phyloP scores from a whole-genome alignment of 805 yeast genomes.

The Yarrowia deformans region DNA sequence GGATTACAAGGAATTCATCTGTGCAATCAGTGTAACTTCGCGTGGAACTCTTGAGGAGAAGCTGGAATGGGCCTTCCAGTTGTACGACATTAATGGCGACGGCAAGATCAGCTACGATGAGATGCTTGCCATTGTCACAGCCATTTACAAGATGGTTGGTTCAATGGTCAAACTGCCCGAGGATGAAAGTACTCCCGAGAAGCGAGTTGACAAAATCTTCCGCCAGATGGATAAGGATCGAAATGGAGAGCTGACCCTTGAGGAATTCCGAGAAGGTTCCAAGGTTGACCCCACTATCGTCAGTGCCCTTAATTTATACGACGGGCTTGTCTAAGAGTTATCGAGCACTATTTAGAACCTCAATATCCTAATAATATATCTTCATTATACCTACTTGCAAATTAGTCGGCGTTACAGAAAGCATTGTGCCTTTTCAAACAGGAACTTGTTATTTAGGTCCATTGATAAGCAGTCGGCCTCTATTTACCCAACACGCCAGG shows the following conservation, averaged over 20 bases:
- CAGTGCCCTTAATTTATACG: conserved; percentile 78
- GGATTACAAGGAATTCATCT: conserved; percentile 90
- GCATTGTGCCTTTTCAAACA: not conserved
- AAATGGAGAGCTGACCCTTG: conserved; percentile 73
- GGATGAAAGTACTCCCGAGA: conserved; percentile 91
- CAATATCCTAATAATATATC: not conserved
- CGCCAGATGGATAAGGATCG: conserved; percentile 71
- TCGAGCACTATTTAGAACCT: not conserved
- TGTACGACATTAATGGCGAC: conserved; percentile 82
- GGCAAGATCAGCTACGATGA: conserved; percentile 81
- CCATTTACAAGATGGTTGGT: conserved; percentile 95
- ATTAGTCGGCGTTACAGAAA: not conserved
- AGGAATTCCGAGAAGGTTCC: conserved; percentile 83
- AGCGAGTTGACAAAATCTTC: conserved; percentile 83
- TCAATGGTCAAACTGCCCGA: conserved; percentile 87
- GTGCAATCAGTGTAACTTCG: conserved; percentile 84
- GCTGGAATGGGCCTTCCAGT: conserved; percentile 84
- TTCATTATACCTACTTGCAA: not conserved
- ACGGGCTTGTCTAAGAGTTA: conserved; percentile 67
- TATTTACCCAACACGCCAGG: conserved; percentile 66
- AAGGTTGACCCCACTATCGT: conserved; percentile 79
- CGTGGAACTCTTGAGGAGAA: conserved; percentile 87
- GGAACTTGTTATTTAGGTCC: not conserved
- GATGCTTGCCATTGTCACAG: conserved; percentile 75
- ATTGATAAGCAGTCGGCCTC: not conserved